These are phyloP conservation scores for Arthroderma sp. DNA, from an alignment of 2,329 filamentous ascomycete genomes.

Conservation along the genomic window DNA sequence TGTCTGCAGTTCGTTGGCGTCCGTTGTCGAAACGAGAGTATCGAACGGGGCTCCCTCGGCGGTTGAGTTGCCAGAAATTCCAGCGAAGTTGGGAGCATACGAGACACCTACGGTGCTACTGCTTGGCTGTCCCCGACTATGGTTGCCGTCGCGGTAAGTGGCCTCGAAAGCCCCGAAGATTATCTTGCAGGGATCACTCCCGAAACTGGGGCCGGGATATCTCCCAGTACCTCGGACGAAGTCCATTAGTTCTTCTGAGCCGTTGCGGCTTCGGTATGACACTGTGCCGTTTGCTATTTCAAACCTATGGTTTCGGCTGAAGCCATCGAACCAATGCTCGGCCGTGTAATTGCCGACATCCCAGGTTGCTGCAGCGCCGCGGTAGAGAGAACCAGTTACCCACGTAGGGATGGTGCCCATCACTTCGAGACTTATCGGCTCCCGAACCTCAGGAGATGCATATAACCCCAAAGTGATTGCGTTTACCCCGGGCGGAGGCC, in stretches of 20 bases:
- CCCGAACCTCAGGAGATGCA: not conserved
- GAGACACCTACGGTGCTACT: not conserved
- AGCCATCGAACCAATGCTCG: not conserved
- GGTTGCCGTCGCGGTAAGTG: not conserved
- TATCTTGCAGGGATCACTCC: not conserved
- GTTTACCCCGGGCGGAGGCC: not conserved
- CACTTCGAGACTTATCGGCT: not conserved
- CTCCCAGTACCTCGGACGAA: not conserved
- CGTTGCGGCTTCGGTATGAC: not conserved
- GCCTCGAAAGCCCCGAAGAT: not conserved
- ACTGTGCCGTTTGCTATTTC: not conserved
- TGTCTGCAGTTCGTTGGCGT: not conserved
- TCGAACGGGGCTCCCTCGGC: not conserved
- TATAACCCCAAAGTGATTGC: not conserved
- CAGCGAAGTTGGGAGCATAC: not conserved
- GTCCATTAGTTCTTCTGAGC: not conserved
- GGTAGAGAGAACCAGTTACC: not conserved
- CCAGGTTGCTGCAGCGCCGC: not conserved
- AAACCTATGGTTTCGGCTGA: not conserved
- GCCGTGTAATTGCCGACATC: not conserved
- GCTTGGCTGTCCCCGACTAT: not conserved
- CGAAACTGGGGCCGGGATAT: not conserved
- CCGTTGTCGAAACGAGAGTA: not conserved
- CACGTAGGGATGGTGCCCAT: not conserved
- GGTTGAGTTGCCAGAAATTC: not conserved